phyloP scores from a whole-genome alignment of 331 rosid species.

The Arachis monticola region DNA sequence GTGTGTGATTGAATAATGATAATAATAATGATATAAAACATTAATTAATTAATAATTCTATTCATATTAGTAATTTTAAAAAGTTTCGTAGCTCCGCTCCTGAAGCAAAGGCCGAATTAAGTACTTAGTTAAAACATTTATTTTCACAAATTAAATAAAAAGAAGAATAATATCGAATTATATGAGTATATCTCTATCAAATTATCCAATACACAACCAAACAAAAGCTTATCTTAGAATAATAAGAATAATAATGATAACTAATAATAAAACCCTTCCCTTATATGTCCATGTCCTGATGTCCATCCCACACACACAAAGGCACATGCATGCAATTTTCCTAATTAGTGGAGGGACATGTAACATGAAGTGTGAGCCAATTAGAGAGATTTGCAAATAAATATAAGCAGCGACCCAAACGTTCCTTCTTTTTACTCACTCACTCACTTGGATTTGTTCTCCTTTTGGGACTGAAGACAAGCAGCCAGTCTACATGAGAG shows the following conservation, averaged over 20 bases:
- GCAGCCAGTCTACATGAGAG: no score
- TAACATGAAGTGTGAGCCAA: conserved; percentile 46
- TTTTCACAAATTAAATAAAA: no score
- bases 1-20: no score
- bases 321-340: conserved; percentile 43
- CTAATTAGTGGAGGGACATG: conserved; percentile 34
- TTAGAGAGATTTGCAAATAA: not conserved
- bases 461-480: not conserved
- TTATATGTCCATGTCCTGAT: not conserved
- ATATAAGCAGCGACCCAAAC: not conserved
- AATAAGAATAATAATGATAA: no score
- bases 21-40: no score
- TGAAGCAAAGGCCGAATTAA: no score
- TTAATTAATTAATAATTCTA: no score
- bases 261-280: not conserved
- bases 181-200: no score
- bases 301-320: not conserved
- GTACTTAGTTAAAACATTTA: no score
- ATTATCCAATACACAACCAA: not conserved
- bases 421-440: conserved; percentile 6
- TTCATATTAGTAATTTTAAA: no score
- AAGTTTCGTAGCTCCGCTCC: no score
- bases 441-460: conserved; percentile 6
- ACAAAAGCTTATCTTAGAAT: not conserved
- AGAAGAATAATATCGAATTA: no score